phyloP scores from a whole-genome alignment of 2,329 filamentous ascomycete species.

The Orbilia oligospora region DNA sequence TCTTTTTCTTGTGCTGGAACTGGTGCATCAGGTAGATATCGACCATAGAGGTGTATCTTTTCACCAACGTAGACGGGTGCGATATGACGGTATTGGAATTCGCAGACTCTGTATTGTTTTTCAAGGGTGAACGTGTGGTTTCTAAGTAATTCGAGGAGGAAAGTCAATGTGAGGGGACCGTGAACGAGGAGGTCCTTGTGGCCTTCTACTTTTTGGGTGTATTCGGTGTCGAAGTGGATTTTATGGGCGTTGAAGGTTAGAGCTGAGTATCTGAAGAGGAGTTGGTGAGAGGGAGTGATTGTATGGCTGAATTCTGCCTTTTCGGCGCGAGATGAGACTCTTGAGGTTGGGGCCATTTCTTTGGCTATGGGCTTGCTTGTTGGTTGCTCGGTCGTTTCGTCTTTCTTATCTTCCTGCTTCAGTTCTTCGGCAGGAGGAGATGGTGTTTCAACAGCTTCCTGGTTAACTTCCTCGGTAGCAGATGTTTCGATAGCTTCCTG shows the following conservation, averaged over 20 bases:
- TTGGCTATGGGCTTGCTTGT: conserved; percentile 11
- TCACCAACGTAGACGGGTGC: conserved; percentile 84
- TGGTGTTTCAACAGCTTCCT: conserved; percentile 64
- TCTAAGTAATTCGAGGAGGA: conserved; percentile 80
- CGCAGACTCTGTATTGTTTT: conserved; percentile 67
- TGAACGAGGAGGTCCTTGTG: conserved; percentile 85
- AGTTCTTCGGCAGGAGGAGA: conserved; percentile 36
- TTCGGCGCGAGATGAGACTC: conserved; percentile 37
- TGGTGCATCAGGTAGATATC: conserved; percentile 66
- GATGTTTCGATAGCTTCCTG: background rate
- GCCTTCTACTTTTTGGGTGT: conserved; percentile 79
- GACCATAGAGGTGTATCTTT: conserved; percentile 78
- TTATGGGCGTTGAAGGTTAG: conserved; percentile 92
- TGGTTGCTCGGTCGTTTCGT: conserved; percentile 8
- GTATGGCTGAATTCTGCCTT: conserved; percentile 73
- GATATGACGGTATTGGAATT: conserved; percentile 84
- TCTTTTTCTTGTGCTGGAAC: conserved; percentile 19
- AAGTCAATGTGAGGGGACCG: conserved; percentile 82
- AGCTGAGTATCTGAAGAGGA: conserved; percentile 92
- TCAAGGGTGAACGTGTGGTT: conserved; percentile 69
- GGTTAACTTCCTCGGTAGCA: too few relatives aligned
- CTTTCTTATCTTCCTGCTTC: conserved; percentile 24
- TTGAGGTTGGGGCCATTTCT: conserved; percentile 31
- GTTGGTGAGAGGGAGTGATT: conserved; percentile 76
- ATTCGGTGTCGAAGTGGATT: conserved; percentile 85